Evolutionary conservation across 345 rosid species (phyloP), one percentile per base, ranked within the genome.

Genomic region (Lagerstroemia speciosa): DNA sequence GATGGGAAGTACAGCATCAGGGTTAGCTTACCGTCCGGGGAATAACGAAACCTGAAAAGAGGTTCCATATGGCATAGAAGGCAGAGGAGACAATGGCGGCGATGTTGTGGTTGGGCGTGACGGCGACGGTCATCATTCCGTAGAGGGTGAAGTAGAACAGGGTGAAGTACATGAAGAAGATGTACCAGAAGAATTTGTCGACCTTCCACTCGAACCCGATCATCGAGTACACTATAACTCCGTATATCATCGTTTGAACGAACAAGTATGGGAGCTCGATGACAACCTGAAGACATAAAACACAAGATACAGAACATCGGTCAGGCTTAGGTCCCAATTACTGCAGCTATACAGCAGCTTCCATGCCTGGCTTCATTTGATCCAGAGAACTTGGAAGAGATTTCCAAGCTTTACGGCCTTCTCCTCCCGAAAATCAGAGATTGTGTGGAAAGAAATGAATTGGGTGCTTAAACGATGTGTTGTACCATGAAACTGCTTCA

Each of bases 41-140:
- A 32, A 87, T 6, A 58, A 87, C 37, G 68, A 87, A 85, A 48
- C 92, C 92, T 0, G 92, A 85, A 80, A 87, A 87, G 14, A 87
- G 79, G 71, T 83, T 83, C 92, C 92, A 87, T 8, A 83, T 26
- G 16, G 75, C 67, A 14, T 72, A 85, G 78, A 85, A 85, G 11
- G 81, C 75, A 3, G 88, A 69, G 43, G 92, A 65, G 64, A 78
- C 57, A 9, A 87, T 77, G 67, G 81, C 82, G 11, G 92, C 85
- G 46, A 87, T 71, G 64, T 71, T 75, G 62, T 79, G 86, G 78
- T 87, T 77, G 1, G 92, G 89, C 1, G 92, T 85, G 67, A 82
- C 68, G 17, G 89, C 92, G 20, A 83, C 86, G 6, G 79, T 69
- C 92, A 83, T 85, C 92, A 87, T 87, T 15, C 92, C 92, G 27